Conservation (phyloP, 306 rosid species). For the Gastrolobium villosum region DNA sequence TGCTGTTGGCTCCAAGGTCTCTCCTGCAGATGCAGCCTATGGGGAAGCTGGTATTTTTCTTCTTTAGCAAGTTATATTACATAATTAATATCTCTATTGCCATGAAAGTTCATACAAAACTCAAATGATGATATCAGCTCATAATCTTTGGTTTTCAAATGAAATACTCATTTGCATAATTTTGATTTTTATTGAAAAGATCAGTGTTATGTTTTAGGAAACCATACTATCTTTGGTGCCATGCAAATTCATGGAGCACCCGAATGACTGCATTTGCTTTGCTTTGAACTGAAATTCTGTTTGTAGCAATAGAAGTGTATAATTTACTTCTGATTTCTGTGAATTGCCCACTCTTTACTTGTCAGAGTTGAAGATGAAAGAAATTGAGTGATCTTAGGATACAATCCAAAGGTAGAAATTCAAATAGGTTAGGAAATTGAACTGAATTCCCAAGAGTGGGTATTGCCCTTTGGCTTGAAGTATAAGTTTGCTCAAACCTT, state of each 20-base stretch:
- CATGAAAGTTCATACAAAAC: not conserved
- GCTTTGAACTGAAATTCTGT: conserved; percentile 13
- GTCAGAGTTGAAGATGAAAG: conserved; percentile 18
- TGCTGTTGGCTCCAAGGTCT: conserved; percentile 86
- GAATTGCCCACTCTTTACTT: not conserved
- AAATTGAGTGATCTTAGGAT: conserved; percentile 22
- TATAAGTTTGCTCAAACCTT: not conserved
- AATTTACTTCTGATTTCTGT: not conserved
- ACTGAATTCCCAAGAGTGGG: not conserved
- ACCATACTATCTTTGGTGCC: not conserved
- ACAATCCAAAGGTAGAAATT: conserved; percentile 13
- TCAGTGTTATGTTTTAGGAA: conserved; percentile 1
- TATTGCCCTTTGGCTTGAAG: not conserved
- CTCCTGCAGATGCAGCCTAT: conserved; percentile 97
- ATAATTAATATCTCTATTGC: not conserved
- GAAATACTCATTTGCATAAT: not conserved
- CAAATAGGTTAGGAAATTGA: not conserved
- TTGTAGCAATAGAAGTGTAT: not conserved
- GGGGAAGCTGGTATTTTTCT: conserved; percentile 88
- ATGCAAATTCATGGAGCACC: not conserved
- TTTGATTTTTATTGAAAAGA: not conserved
- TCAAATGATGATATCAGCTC: not conserved
- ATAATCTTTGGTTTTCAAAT: conserved; percentile 5
- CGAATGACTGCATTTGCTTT: conserved; percentile 11
- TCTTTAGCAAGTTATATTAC: no score